Evolutionary conservation across 2,329 filamentous ascomycete species (phyloP).

Genomic region (Penicillium crustosum): DNA sequence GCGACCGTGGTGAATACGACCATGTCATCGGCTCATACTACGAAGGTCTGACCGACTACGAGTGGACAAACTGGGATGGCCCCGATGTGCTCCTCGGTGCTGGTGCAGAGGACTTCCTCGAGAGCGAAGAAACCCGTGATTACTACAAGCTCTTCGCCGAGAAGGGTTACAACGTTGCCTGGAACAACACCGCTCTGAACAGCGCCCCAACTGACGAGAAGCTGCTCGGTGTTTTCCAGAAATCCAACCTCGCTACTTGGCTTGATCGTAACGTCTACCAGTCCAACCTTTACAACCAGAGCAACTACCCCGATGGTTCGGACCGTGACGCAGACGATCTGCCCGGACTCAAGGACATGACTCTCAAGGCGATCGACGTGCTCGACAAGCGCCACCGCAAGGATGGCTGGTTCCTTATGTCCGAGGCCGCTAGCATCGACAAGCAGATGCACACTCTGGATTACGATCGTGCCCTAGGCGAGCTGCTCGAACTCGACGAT

Average conservation of each 20-base stretch:
- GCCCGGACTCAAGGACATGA: constrained; percentile 86
- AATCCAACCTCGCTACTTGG: constrained; percentile 77
- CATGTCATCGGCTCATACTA: constrained; percentile 74
- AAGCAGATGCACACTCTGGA: constrained; percentile 87
- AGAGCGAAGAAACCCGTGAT: constrained; percentile 58
- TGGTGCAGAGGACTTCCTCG: constrained; percentile 77
- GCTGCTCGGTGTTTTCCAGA: constrained; percentile 75
- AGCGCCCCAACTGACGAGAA: constrained; percentile 58
- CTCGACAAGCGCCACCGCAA: constrained; percentile 65
- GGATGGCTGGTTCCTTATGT: constrained; percentile 84
- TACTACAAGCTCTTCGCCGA: constrained; percentile 71
- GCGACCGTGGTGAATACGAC: constrained; percentile 67
- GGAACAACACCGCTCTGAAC: constrained; percentile 71
- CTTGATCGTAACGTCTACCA: constrained; percentile 80
- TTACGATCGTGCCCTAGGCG: constrained; percentile 81
- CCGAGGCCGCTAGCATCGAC: constrained; percentile 80
- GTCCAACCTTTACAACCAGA: constrained; percentile 64
- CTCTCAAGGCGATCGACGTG: constrained; percentile 79
- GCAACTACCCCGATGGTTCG: constrained; percentile 68
- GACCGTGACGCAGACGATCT: constrained; percentile 67
- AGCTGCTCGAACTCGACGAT: constrained; percentile 82
- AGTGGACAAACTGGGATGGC: constrained; percentile 72
- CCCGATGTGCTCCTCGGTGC: constrained; percentile 81
- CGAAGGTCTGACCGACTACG: constrained; percentile 74
- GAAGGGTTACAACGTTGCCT: constrained; percentile 68